Evolutionary conservation across 2,329 filamentous ascomycete genomes (phyloP).

Genomic region (Sphaerostilbella broomeana): DNA sequence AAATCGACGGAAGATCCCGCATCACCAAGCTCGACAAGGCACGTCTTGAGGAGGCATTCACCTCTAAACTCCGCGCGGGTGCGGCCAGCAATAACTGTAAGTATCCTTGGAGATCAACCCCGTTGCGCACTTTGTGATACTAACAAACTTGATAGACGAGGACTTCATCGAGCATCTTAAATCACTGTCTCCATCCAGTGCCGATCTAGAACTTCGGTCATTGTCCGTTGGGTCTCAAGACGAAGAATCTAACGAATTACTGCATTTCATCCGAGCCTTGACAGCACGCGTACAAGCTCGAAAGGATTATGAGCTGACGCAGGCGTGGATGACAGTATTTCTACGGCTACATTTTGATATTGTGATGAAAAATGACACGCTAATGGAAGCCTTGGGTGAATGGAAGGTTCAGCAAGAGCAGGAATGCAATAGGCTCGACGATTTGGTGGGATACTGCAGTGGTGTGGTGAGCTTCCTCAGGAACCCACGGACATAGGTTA

Average conservation of each 20-base stretch:
- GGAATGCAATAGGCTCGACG: slow-evolving; percentile 65
- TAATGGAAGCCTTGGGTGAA: slow-evolving; percentile 54
- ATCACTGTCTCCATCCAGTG: slow-evolving; percentile 71
- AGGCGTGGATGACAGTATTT: slow-evolving; percentile 97
- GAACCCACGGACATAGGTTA: slow-evolving; percentile 50
- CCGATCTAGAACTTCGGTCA: slow-evolving; percentile 86
- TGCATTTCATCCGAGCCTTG: slow-evolving; percentile 74
- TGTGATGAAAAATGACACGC: slow-evolving; percentile 41
- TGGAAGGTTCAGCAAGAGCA: slow-evolving; percentile 69
- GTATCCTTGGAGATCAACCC: slow-evolving; percentile 19
- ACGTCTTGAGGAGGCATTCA: slow-evolving; percentile 52
- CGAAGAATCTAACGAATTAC: slow-evolving; percentile 59
- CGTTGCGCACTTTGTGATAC: slow-evolving; percentile 13
- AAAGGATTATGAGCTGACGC: slow-evolving; percentile 85
- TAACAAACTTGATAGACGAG: slow-evolving; percentile 38
- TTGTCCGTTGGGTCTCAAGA: slow-evolving; percentile 46
- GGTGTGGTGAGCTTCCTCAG: slow-evolving; percentile 81
- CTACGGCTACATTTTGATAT: slow-evolving; percentile 66
- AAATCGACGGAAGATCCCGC: slow-evolving; percentile 51
- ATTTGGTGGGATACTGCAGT: slow-evolving; percentile 77
- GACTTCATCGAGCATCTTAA: slow-evolving; percentile 74
- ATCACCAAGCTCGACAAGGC: slow-evolving; percentile 60
- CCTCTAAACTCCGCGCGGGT: slow-evolving; percentile 48
- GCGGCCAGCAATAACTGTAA: slow-evolving; percentile 54
- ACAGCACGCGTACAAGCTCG: slow-evolving; percentile 61